phyloP scores from a whole-genome alignment of 352 stramenopile species.

The Phytophthora hybrid region DNA sequence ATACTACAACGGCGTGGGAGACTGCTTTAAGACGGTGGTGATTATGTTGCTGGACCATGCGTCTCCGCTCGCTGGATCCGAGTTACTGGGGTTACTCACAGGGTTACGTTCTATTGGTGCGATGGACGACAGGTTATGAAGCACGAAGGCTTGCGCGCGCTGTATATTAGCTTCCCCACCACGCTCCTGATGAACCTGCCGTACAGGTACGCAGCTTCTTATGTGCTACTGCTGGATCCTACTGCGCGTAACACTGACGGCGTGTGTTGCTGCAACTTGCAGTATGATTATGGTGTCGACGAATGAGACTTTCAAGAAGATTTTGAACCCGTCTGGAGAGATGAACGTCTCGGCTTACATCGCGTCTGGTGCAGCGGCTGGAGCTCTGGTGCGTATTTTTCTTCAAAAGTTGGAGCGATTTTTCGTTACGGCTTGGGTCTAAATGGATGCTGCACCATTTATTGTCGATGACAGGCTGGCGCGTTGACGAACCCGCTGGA shows the following conservation, averaged over 20 bases:
- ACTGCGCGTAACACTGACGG: conserved; percentile 1
- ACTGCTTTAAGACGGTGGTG: conserved; percentile 90
- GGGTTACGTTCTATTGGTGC: neutral
- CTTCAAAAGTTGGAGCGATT: neutral
- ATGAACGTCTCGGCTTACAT: conserved; percentile 94
- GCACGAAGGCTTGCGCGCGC: conserved; percentile 74
- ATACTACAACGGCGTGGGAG: conserved; percentile 94
- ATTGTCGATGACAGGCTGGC: conserved; percentile 54
- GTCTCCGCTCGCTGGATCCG: conserved; percentile 18
- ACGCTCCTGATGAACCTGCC: conserved; percentile 99
- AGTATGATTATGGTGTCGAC: conserved; percentile 98
- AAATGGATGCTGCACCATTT: conserved; percentile 1
- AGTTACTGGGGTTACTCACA: conserved; percentile 30
- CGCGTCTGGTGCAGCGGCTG: conserved; percentile 93
- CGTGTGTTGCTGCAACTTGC: neutral
- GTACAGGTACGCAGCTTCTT: conserved; percentile 78
- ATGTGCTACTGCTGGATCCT: neutral
- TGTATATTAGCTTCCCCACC: conserved; percentile 97
- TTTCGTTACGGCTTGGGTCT: neutral
- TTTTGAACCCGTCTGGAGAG: conserved; percentile 88
- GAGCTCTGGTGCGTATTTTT: conserved; percentile 79
- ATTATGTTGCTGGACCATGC: conserved; percentile 31
- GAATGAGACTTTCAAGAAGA: conserved; percentile 98
- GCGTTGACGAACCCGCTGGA: conserved; percentile 97
- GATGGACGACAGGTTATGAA: conserved; percentile 67